Conservation (phyloP, 108 stramenopile species). For the Aurantiochytrium sp. region DNA sequence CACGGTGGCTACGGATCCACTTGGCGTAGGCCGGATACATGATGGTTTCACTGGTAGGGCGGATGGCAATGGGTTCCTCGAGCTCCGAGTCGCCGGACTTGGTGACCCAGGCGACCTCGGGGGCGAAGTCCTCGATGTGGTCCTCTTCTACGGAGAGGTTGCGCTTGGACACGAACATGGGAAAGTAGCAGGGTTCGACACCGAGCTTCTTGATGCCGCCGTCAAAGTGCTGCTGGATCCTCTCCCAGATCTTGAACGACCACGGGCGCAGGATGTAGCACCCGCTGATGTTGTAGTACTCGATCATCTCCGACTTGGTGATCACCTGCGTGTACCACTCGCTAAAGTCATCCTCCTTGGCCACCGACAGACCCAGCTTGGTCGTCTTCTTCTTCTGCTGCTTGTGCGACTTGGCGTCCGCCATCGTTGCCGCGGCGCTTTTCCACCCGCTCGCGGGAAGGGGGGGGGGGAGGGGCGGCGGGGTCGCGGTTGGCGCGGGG, state of each 20-base stretch:
- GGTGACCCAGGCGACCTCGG: conserved; percentile 57
- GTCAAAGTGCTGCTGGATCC: conserved; percentile 93
- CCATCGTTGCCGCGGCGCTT: too few species aligned
- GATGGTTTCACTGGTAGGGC: conserved; percentile 96
- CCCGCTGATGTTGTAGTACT: conserved; percentile 96
- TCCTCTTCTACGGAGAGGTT: conserved; percentile 93
- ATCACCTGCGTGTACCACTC: conserved; percentile 97
- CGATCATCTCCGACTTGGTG: conserved; percentile 94
- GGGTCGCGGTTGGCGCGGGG: too few species aligned
- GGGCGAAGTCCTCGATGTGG: conserved; percentile 98
- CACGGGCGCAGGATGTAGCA: conserved; percentile 98
- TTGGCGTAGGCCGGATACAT: conserved; percentile 97
- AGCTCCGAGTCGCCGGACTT: conserved; percentile 66
- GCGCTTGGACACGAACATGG: conserved; percentile 84
- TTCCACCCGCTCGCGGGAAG: too few species aligned
- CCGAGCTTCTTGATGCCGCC: conserved; percentile 51
- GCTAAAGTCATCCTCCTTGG: conserved; percentile 66
- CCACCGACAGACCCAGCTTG: neutral
- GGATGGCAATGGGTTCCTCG: conserved; percentile 88
- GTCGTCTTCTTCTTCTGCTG: neutral
- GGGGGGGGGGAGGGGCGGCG: too few species aligned
- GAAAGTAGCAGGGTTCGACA: conserved; percentile 95
- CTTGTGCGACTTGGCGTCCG: neutral
- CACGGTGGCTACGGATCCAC: conserved; percentile 76
- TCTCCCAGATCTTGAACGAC: conserved; percentile 96